phyloP scores from a whole-genome alignment of 2,329 filamentous ascomycete genomes.

The Aspergillus sp. region DNA sequence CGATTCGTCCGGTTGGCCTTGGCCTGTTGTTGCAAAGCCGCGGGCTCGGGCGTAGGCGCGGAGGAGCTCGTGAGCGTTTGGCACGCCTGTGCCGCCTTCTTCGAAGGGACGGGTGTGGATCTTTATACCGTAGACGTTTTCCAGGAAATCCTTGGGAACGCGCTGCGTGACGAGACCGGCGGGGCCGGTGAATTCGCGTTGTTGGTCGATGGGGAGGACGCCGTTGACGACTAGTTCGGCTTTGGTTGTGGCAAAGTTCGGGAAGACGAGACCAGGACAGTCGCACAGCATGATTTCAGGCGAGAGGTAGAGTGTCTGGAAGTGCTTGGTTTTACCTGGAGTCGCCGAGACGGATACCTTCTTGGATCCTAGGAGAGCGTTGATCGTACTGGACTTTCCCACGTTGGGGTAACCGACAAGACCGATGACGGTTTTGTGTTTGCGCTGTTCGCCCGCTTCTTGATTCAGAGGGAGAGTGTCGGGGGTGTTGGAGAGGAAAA shows the following conservation, averaged over 20 bases:
- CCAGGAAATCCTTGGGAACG: conserved; percentile 80
- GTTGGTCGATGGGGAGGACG: conserved; percentile 89
- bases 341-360: conserved; percentile 97
- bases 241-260: conserved; percentile 94
- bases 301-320: conserved; percentile 93
- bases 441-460: conserved; percentile 38
- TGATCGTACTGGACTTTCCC: conserved; percentile 98
- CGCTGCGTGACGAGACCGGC: conserved; percentile 72
- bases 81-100: conserved; percentile 83
- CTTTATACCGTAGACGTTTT: conserved; percentile 88
- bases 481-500: conserved; percentile 72
- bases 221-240: conserved; percentile 93
- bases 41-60: conserved; percentile 78
- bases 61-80: conserved; percentile 77
- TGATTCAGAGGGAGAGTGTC: conserved; percentile 39
- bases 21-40: conserved; percentile 82
- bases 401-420: conserved; percentile 98
- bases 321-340: conserved; percentile 97
- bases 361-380: conserved; percentile 94
- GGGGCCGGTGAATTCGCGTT: conserved; percentile 86
- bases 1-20: conserved; percentile 87
- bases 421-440: conserved; percentile 74
- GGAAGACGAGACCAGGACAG: conserved; percentile 96
- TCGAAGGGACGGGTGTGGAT: conserved; percentile 73
- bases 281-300: conserved; percentile 87